Evolutionary conservation across 2,329 filamentous ascomycete species (phyloP).

Genomic region (Dactylonectria estremocensis): DNA sequence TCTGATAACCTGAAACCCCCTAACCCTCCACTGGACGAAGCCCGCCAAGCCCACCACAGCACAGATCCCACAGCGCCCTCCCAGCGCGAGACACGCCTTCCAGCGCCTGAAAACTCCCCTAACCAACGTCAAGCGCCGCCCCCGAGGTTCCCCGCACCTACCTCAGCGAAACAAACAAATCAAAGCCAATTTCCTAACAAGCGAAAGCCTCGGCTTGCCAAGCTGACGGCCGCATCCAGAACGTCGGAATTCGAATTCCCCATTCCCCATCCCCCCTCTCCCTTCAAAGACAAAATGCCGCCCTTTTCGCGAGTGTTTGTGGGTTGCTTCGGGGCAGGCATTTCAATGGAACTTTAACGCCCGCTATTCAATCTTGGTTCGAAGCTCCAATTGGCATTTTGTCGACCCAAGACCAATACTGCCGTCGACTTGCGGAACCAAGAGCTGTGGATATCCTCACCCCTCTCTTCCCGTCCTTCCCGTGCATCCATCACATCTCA

Average conservation of each 20-base stretch:
- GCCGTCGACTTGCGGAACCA: neutral
- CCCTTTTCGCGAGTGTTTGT: neutral
- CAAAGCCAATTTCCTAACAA: neutral
- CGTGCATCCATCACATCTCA: neutral
- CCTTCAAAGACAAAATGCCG: slow-evolving; percentile 14
- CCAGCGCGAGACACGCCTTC: slow-evolving; percentile 12
- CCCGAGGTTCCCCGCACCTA: neutral
- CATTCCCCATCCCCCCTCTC: slow-evolving; percentile 20
- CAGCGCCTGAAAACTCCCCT: slow-evolving; percentile 2
- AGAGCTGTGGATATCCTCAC: slow-evolving; percentile 15
- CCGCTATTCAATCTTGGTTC: slow-evolving; percentile 11
- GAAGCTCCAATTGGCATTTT: too few species aligned
- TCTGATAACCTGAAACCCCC: slow-evolving; percentile 8
- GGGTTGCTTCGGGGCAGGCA: slow-evolving; percentile 10
- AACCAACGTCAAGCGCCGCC: neutral
- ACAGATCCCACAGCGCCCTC: slow-evolving; percentile 2
- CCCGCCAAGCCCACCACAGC: neutral
- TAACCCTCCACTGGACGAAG: slow-evolving; percentile 15
- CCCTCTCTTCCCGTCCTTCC: slow-evolving; percentile 3
- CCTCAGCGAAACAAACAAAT: neutral
- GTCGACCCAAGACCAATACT: neutral
- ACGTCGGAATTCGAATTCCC: slow-evolving; percentile 33
- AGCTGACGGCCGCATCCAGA: slow-evolving; percentile 27
- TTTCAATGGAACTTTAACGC: slow-evolving; percentile 27
- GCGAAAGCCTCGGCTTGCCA: slow-evolving; percentile 43